These are phyloP conservation scores for Dioscorea alata DNA, from an alignment of 106 monocot genomes.

Conservation along the genomic window DNA sequence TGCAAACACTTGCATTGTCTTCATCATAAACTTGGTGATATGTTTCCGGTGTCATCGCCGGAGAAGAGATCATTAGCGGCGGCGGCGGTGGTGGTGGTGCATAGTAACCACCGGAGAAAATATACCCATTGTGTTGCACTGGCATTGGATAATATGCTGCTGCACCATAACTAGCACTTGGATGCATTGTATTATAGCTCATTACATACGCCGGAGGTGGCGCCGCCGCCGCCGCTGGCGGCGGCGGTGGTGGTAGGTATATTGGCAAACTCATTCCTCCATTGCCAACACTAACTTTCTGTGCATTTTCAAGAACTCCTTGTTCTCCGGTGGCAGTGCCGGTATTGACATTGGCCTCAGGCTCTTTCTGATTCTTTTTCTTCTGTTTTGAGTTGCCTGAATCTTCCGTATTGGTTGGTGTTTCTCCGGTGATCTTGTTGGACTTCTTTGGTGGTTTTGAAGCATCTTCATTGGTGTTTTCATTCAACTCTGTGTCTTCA, in stretches of 20 bases:
- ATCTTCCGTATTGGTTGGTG: not conserved
- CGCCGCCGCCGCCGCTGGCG: not conserved
- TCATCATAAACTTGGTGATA: constrained; percentile 49
- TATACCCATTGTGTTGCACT: constrained; percentile 1
- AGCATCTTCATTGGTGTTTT: not conserved
- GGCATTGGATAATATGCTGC: constrained; percentile 12
- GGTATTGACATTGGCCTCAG: not conserved
- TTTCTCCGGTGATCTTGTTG: not conserved
- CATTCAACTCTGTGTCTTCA: not conserved
- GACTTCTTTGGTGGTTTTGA: not conserved
- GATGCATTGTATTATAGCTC: constrained; percentile 45
- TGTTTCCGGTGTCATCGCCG: constrained; percentile 7
- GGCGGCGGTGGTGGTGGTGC: constrained; percentile 14
- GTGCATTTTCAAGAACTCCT: not conserved
- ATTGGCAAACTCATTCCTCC: not conserved
- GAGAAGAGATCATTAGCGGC: not conserved
- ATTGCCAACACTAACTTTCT: not conserved
- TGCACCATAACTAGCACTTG: constrained; percentile 29
- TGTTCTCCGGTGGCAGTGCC: not conserved
- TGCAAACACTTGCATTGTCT: constrained; percentile 56
- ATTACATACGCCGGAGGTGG: constrained; percentile 32
- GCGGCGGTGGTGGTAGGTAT: constrained; percentile 2
- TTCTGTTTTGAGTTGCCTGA: not conserved
- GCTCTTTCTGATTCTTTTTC: constrained; percentile 16
- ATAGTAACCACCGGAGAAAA: constrained; percentile 11